phyloP scores from a whole-genome alignment of 441 rosid species.

The Dalechampia spathulata region DNA sequence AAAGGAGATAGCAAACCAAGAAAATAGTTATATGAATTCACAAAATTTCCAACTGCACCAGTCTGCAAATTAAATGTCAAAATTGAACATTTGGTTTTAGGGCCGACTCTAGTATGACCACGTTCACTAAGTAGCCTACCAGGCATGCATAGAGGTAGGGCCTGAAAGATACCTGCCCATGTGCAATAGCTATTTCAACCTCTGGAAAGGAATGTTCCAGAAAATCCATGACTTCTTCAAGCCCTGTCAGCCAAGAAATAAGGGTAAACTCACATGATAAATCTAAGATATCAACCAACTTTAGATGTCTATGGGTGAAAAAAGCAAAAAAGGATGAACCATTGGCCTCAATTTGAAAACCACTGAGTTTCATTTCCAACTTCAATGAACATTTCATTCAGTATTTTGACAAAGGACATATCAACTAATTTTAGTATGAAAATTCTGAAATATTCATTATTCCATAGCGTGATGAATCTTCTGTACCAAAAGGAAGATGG shows the following conservation, averaged over 20 bases:
- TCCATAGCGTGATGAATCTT: neutral
- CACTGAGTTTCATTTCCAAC: neutral
- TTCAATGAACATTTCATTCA: neutral
- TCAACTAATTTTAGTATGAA: neutral
- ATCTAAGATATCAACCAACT: constrained; percentile 13
- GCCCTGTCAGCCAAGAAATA: constrained; percentile 49
- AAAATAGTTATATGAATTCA: neutral
- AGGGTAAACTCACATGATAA: constrained; percentile 6
- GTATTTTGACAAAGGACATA: neutral
- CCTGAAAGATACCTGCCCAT: constrained; percentile 68
- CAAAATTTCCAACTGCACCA: neutral
- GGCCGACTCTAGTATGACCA: neutral
- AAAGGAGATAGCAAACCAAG: neutral
- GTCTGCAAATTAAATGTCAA: neutral
- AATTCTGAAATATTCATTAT: neutral
- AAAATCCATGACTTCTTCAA: constrained; percentile 79
- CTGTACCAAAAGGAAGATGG: constrained; percentile 3
- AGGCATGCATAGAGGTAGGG: neutral
- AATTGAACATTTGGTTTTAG: neutral
- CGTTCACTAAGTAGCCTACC: constrained; percentile 1
- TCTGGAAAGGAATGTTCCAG: constrained; percentile 69
- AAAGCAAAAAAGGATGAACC: neutral
- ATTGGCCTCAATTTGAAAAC: neutral
- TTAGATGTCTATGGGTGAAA: neutral
- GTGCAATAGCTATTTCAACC: constrained; percentile 83